Base-by-base conservation (phyloP, 768 basidiomycete species). In the Tephrocybe sp. region DNA sequence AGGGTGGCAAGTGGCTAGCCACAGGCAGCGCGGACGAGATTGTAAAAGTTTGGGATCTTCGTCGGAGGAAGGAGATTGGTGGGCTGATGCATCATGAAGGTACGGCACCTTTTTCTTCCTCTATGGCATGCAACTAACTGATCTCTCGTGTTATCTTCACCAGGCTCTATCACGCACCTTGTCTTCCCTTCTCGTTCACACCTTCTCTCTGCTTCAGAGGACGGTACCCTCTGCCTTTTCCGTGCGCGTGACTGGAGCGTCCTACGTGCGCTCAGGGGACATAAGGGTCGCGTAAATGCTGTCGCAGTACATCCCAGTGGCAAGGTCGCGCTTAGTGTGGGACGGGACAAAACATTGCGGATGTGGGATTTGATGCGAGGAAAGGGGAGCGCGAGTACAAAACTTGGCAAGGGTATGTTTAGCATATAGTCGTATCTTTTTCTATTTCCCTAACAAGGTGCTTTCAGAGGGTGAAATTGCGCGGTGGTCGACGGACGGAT, bases 281-380 rank as follows among this genome's bases (percentile, higher is more conserved):
- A 99, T 72, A 95, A 93, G 54, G 95, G 90, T 0, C 83, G 90
- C 21, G 86, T 98, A 53, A 98, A 98, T 65, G 80, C 81, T 28
- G 80, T 97, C 32, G 90, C 92, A 2, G 85, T 98, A 2, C 97
- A 99, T 62, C 96, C 93, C 0, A 88, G 90, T 0, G 92, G 95
- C 5, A 90, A 98, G 61, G 81, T 98, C 15, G 95, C 88, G 0
- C 68, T 99, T 34, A 93, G 86, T 54, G 93, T 98, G 0, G 96
- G 97, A 6, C 87, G 85, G 61, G 97, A 98, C 62, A 78, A 80
- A 57, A 91, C 90, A 3, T 58, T 98, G 52, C 80, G 94, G 37
- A 97, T 99, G 95, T 99, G 97, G 97, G 97, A 99, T 74, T 73
- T 99, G 43, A 95, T 98, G 91, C 76, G 95, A 39, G 96, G 96